Percentiles rank a stretch among this genome's conserved stretches.
phyloP scores from a whole-genome alignment of 2,329 filamentous ascomycete genomes.

The Talaromyces albobiverticillius region DNA sequence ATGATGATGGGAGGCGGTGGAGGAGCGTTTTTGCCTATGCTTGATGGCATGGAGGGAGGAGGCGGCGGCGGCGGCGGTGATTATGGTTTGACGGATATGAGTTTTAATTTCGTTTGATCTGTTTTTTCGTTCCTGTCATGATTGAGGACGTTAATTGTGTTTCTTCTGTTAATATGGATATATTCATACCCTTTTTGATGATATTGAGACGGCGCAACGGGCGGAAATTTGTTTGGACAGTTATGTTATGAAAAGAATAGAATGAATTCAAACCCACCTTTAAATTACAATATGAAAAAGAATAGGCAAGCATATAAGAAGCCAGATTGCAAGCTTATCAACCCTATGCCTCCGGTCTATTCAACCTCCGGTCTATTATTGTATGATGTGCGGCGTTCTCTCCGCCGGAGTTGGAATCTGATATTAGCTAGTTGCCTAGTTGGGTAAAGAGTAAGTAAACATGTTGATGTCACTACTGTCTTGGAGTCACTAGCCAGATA shows the following conservation, averaged over 20 bases:
- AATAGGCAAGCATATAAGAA: neutral
- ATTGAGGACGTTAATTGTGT: too few species aligned
- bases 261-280: too few species aligned
- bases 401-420: neutral
- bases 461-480: too few species aligned
- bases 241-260: neutral
- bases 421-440: neutral
- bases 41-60: constrained; percentile 11
- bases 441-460: neutral
- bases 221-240: too few species aligned
- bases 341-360: too few species aligned
- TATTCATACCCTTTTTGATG: too few species aligned
- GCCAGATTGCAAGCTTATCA: neutral
- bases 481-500: too few species aligned
- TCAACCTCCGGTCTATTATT: too few species aligned
- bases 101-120: constrained; percentile 16
- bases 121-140: neutral
- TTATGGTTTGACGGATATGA: constrained; percentile 14
- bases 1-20: neutral
- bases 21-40: constrained; percentile 13
- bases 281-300: too few species aligned
- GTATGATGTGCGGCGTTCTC: too few species aligned
- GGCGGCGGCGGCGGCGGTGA: constrained; percentile 1
- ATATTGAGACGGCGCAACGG: too few species aligned
- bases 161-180: too few species aligned